Evolutionary conservation across 2,329 filamentous ascomycete genomes (phyloP), one percentile per base, ranked within the genome.

Genomic region (Exophiala spinifera): DNA sequence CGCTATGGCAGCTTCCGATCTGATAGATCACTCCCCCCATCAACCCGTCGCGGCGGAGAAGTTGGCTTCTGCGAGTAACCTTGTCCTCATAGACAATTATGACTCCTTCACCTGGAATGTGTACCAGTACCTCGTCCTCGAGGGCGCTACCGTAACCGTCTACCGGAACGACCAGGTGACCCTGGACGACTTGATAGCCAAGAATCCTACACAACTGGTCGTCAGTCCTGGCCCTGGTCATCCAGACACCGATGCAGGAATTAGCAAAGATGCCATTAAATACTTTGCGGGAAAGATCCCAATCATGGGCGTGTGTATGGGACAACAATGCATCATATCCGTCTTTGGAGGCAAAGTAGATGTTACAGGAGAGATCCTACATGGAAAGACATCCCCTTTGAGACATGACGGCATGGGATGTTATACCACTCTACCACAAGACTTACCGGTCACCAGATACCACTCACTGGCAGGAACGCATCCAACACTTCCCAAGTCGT

Each of bases 101-200:
- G 94, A 99, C 73, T 97, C 94, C 3, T 99, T 99, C 72, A 96
- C 92, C 55, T 99, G 91, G 90, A 99, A 99, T 69, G 90, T 99
- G 55, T 99, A 97, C 72, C 95, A 99, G 72, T 99, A 99, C 67
- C 84, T 99, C 1, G 87, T 92, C 5, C 84, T 99, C n/a, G 94
- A 97, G 71, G 94, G 94, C 28, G 94, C 95, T 23, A 88, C 79
- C 1, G 94, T 96, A 47, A 89, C 86, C 3, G 94, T 99, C 17
- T 88, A 85, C 73, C 84, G 94, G 65, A 99, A 99, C 69, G 92
- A 99, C 73, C 85, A 96, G 71, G 85, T 97, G 63, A 86, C 87
- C 0, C 73, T 99, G 4, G 85, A 95, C 10, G 87, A 96, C 64
- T 78, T 99, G 60, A 84, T 94, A 58, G 81, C 84, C 11, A 86